Base-by-base conservation (phyloP, 352 stramenopile species). In the Phytophthora meadii region DNA sequence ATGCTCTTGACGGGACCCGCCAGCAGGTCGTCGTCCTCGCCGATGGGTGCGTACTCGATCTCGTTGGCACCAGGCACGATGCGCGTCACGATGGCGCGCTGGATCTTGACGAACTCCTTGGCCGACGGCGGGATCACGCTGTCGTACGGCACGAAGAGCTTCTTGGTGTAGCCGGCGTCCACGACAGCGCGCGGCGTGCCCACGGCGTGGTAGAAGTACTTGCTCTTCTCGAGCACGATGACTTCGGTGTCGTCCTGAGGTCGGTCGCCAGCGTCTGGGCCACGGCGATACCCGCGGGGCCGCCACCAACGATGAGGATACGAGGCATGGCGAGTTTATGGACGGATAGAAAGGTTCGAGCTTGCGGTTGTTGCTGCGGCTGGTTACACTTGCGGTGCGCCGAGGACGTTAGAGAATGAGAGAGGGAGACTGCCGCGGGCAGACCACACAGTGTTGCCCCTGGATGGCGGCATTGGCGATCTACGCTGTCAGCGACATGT, bases 141-240 rank as follows among this genome's bases (percentile, higher is more conserved):
- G 60, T 80, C 76, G 52, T 84, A 84, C 42, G 77, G 79, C 12
- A 89, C 61, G 62, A 88, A 88, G 34, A 89, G 70, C 58, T 87
- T 88, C 10, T 57, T 53, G 45, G 61, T 69, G 69, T 81, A 89
- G 15, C 19, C 36, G 22, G 58, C 60, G n/a, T 88, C 75, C 42
- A 84, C 72, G 48, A 76, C 70, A 4, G 79, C 81, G 54, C 81
- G 76, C 14, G 79, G 76, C 1, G 68, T 58, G 34, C 61, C 79
- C 19, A 88, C 62, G 11, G 61, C 55, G 44, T 89, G 76, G 60
- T 78, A 88, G 65, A 65, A 81, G 62, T 79, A 84, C 37, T 70
- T 68, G 59, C 70, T 81, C 65, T 88, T 88, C 70, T 89, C 81
- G 27, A 89, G 50, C 41, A 85, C 54, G n/a, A 82, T 46, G 53